Evolutionary conservation across 257 asterid species (phyloP).

Genomic region (Scutellaria galericulata): DNA sequence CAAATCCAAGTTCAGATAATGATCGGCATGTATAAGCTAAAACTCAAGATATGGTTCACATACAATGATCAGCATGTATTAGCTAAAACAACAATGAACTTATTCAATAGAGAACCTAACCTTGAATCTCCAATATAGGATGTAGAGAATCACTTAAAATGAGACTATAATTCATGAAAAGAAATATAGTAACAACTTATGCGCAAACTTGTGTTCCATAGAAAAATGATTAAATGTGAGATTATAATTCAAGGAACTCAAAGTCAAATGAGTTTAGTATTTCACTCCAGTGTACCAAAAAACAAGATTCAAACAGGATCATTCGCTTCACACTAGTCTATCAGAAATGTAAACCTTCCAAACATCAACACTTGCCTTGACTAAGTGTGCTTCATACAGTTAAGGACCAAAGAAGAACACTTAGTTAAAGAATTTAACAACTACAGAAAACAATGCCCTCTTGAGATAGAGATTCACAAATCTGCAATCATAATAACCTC

Average conservation of each 20-base stretch:
- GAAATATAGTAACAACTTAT: too few species aligned
- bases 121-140: background rate
- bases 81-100: background rate
- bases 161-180: too few species aligned
- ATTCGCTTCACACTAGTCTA: background rate
- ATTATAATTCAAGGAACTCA: background rate
- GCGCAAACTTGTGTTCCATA: too few species aligned
- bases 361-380: background rate
- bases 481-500: background rate
- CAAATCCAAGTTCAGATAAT: background rate
- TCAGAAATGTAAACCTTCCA: background rate
- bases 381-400: background rate
- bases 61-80: background rate
- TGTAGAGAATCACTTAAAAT: background rate
- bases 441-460: background rate
- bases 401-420: background rate
- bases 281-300: background rate
- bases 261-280: background rate
- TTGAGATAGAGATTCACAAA: background rate
- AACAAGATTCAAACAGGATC: background rate
- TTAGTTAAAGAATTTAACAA: slow-evolving; percentile 1
- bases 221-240: background rate
- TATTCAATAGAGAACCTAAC: background rate
- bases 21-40: background rate
- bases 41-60: background rate